Base-by-base conservation (phyloP, 257 asterid species). In the Fraxinus quadrangulata region DNA sequence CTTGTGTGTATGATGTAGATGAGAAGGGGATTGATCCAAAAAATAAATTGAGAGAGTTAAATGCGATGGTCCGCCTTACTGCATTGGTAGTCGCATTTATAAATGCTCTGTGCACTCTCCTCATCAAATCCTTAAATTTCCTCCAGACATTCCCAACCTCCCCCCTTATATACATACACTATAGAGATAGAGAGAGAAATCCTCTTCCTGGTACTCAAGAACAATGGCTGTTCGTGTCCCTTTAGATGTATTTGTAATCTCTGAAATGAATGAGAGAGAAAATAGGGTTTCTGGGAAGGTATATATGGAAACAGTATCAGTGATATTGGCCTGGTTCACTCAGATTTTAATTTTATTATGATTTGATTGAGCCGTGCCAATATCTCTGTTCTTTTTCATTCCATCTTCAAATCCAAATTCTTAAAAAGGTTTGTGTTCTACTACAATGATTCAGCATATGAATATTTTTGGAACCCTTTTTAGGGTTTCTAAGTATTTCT, bases 331-430 rank as follows among this genome's bases (percentile, higher is more conserved):
- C 63, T 4, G 63, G 63, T 54, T 54, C 63, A 54, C 2, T 54
- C 63, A 54, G 63, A 54, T 54, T 54, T 54, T 3, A 19, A 54
- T 54, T 54, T 54, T 19, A 16, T 54, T 5, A 54, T 54, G 26
- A 54, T 75, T 80, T 84, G 88, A 87, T 84, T 87, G 90, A 87
- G 90, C 90, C 88, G 88, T 79, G 88, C 84, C 90, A 87, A 87
- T 87, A 84, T 87, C 87, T 59, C 36, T 76, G 81, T 82, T 83
- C 87, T 59, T 47, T 80, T 87, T 87, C 87, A 78, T 83, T 73
- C 21, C 14, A 9, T 16, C 24, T 54, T 19, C 24, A 54, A 54
- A 54, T 54, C 26, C 24, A 54, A 54, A 4, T 19, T 54, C 63
- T 4, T 54, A 6, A 54, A 19, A 5, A 54, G 26, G 63, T 54